Percentiles rank a stretch among this genome's conserved stretches.
Conservation (phyloP, 2,329 filamentous ascomycete genomes). For the Cladosporium colombiae region DNA sequence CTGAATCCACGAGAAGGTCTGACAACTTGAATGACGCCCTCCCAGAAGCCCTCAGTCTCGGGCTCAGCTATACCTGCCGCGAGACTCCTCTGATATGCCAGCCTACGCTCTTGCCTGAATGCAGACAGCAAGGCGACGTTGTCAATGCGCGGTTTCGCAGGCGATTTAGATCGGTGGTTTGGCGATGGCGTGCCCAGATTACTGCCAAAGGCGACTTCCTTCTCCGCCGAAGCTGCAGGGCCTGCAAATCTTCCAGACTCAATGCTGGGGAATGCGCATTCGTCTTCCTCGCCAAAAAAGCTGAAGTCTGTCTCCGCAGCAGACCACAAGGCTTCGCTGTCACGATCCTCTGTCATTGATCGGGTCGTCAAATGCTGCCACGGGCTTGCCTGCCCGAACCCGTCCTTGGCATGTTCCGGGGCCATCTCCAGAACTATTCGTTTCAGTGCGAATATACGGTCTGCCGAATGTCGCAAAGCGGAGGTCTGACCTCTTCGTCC, state of each 20-base stretch:
- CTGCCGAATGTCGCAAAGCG: conserved; percentile 43
- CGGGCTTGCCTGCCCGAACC: conserved; percentile 41
- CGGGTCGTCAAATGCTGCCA: conserved; percentile 49
- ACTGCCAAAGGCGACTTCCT: conserved; percentile 29
- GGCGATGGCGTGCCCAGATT: background rate
- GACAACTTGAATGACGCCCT: conserved; percentile 60
- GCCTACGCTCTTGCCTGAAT: conserved; percentile 56
- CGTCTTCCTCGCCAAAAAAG: conserved; percentile 62
- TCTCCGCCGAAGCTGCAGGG: conserved; percentile 24
- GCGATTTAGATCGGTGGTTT: background rate
- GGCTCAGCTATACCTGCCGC: conserved; percentile 39
- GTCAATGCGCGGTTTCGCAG: conserved; percentile 41
- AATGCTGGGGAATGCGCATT: conserved; percentile 33
- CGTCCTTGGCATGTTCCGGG: conserved; percentile 36
- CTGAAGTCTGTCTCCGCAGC: conserved; percentile 62
- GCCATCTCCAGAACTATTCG: conserved; percentile 59
- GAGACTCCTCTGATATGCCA: conserved; percentile 45
- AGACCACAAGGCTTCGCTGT: conserved; percentile 61
- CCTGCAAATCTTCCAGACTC: conserved; percentile 27
- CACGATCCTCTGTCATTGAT: conserved; percentile 60
- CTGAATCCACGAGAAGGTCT: conserved; percentile 37
- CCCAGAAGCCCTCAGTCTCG: conserved; percentile 59
- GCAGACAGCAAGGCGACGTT: conserved; percentile 55
- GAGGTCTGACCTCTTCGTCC: conserved; percentile 53
- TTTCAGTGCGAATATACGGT: conserved; percentile 53